Base-by-base conservation (phyloP, 2,329 filamentous ascomycete genomes). In the Aspergillus eucalypticola region DNA sequence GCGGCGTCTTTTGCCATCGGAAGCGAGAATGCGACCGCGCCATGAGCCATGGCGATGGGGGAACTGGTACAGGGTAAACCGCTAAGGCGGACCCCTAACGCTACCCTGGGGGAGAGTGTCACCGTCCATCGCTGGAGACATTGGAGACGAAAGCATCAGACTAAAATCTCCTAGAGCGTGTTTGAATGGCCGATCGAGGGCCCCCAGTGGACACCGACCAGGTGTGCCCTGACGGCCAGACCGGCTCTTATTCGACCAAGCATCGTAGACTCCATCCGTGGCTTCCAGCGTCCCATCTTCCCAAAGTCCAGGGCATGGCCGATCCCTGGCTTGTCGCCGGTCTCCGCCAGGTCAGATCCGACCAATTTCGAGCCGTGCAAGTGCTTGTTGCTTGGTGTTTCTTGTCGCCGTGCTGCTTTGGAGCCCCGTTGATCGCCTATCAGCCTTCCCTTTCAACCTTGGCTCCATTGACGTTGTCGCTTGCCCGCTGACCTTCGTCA, bases 391-490 rank as follows among this genome's bases (percentile, higher is more conserved):
- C 27, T 29, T 29, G 8, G 27, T 29, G 27, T 29, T 29, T 5
- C 54, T 41, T 58, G 53, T 44, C 42, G 53, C 41, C 17, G 41
- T 55, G 53, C 23, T 55, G 27, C 32, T 55, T 15, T 32, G 25
- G 56, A 35, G 49, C 56, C 50, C 56, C 39, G 41, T 61, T 58
- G 29, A 55, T 50, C 59, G 38, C n/a, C 35, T 48, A 58, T 55
- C 56, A 48, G 29, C 52, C 56, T 61, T 42, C 54, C 57, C 39
- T 38, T 57, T 60, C 54, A 46, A 44, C 38, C 41, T 21, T 35
- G 32, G 21, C 42, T 46, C 53, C 23, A 55, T 55, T 55, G 53
- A 55, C 53, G 39, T 32, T 55, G 53, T 55, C 53, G 53, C 35
- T 44, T 44, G 53, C 39, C 42, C 41, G 13, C 52, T 46, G 53